Conservation (phyloP, 108 stramenopile genomes). For the Cyclotella choctawhatcheeana region DNA sequence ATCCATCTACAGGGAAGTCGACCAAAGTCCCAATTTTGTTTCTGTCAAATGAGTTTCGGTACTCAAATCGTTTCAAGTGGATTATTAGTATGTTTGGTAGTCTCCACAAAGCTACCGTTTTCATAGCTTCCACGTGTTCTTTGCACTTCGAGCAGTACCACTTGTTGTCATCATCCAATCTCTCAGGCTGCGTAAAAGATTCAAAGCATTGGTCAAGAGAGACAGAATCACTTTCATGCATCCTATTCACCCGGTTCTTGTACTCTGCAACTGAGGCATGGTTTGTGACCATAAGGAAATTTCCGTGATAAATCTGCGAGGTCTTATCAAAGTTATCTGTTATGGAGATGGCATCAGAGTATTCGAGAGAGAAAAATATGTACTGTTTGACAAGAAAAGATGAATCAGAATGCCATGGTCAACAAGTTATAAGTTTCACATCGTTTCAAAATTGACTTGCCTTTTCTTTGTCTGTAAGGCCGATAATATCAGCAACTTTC, state of each 20-base stretch:
- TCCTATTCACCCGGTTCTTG: conserved; percentile 1
- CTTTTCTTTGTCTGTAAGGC: background rate
- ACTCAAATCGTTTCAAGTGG: conserved; percentile 97
- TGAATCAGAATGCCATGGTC: background rate
- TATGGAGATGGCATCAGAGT: conserved; percentile 13
- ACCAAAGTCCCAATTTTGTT: conserved; percentile 92
- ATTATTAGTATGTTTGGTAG: conserved; percentile 94
- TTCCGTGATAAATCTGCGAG: background rate
- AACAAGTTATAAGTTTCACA: no score
- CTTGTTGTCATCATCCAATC: conserved; percentile 16
- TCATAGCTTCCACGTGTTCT: conserved; percentile 88
- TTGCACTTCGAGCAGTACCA: conserved; percentile 93
- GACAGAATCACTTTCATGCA: conserved; percentile 44
- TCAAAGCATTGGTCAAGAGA: conserved; percentile 81
- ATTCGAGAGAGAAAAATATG: conserved; percentile 27
- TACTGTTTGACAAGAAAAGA: background rate
- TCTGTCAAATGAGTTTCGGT: conserved; percentile 54
- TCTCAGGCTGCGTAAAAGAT: conserved; percentile 64
- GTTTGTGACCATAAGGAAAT: conserved; percentile 9
- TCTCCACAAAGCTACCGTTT: conserved; percentile 94
- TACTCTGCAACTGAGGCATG: conserved; percentile 12
- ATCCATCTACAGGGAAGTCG: conserved; percentile 84
- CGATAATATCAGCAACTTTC: conserved; percentile 17
- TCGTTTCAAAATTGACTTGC: no score
- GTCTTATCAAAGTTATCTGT: background rate